Conservation (phyloP, 1,284 basidiomycete species). For the Tremellales sp. region DNA sequence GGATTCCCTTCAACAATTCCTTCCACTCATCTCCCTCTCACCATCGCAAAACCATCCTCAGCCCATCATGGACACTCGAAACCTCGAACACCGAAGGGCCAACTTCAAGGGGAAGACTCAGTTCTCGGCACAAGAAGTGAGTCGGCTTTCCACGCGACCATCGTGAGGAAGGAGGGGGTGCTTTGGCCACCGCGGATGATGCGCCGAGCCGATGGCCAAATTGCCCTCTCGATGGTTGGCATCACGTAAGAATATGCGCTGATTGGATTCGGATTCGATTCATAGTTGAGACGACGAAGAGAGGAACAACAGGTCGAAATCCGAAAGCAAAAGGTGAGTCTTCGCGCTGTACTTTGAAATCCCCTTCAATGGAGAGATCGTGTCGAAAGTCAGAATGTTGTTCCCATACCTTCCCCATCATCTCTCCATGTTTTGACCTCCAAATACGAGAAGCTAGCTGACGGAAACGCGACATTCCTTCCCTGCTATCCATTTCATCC, state of each 20-base stretch:
- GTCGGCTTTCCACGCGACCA: conserved; percentile 9
- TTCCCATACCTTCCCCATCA: background rate
- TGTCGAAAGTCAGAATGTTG: background rate
- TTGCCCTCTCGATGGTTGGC: too few relatives aligned
- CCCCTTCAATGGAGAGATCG: background rate
- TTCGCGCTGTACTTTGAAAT: background rate
- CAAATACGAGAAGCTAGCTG: too few relatives aligned
- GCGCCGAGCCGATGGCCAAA: background rate
- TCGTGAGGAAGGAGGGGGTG: conserved; percentile 4
- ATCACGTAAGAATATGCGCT: background rate
- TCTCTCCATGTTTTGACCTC: too few relatives aligned
- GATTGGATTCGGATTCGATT: conserved; percentile 10
- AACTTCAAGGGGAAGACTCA: conserved; percentile 51
- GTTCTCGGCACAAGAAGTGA: conserved; percentile 49
- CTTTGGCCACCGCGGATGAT: conserved; percentile 15
- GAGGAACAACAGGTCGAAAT: conserved; percentile 98
- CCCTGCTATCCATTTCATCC: too few relatives aligned
- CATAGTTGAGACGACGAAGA: conserved; percentile 75
- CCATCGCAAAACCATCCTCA: too few relatives aligned
- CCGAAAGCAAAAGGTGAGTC: conserved; percentile 71
- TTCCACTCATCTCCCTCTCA: background rate
- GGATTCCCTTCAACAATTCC: background rate
- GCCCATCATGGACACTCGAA: conserved; percentile 41
- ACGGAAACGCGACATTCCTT: too few relatives aligned
- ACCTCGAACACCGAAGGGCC: conserved; percentile 46